A percentile compares a stretch with the other conserved stretches of the same genome.
Evolutionary conservation across 441 rosid genomes (phyloP).

Genomic region (Euphorbia schlechtendalii): DNA sequence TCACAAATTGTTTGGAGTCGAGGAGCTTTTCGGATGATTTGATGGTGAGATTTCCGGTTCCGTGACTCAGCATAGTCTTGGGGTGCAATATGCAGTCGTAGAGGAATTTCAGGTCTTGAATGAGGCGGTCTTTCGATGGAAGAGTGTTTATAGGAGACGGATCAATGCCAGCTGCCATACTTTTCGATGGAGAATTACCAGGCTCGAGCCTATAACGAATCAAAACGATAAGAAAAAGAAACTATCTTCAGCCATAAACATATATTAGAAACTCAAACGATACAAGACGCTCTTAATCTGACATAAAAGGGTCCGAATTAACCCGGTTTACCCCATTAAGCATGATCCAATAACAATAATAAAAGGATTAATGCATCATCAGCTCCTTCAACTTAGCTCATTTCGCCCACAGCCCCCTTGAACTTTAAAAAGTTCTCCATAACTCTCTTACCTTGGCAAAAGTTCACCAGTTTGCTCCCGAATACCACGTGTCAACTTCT

Average conservation of each 20-base stretch:
- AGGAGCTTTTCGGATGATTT: slow-evolving; percentile 48
- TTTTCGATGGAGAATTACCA: slow-evolving; percentile 23
- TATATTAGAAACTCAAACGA: neutral
- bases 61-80: slow-evolving; percentile 27
- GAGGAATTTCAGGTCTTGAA: slow-evolving; percentile 42
- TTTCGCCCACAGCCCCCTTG: too few relatives aligned
- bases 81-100: slow-evolving; percentile 42
- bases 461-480: too few relatives aligned
- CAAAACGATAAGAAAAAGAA: neutral
- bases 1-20: slow-evolving; percentile 67
- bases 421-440: too few relatives aligned
- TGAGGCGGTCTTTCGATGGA: slow-evolving; percentile 43
- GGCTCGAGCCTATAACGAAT: slow-evolving; percentile 43
- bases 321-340: too few relatives aligned
- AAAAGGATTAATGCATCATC: too few relatives aligned
- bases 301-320: too few relatives aligned
- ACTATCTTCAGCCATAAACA: neutral
- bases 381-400: too few relatives aligned
- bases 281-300: neutral
- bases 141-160: slow-evolving; percentile 18
- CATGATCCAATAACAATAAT: too few relatives aligned
- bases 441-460: too few relatives aligned
- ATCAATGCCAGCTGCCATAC: slow-evolving; percentile 1
- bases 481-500: too few relatives aligned
- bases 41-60: slow-evolving; percentile 25